These are phyloP conservation scores for Boletus sp. DNA, from an alignment of 768 basidiomycete genomes.

Conservation along the genomic window DNA sequence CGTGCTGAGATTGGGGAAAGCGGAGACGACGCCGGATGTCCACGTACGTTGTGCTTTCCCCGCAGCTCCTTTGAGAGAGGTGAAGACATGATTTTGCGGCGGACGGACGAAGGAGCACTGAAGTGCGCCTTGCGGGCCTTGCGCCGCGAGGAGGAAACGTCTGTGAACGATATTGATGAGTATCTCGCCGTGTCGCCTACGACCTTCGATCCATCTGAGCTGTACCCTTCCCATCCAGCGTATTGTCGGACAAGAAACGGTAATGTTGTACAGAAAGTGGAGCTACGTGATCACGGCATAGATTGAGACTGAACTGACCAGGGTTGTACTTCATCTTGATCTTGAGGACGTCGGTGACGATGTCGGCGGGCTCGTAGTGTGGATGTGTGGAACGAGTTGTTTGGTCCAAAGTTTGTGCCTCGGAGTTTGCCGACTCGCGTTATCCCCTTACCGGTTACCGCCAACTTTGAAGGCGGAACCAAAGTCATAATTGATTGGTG, in stretches of 20 bases:
- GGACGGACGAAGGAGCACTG: slow-evolving; percentile 88
- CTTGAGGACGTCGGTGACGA: slow-evolving; percentile 62
- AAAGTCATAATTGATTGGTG: background rate
- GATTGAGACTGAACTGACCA: slow-evolving; percentile 52
- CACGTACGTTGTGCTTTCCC: slow-evolving; percentile 82
- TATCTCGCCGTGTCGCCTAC: slow-evolving; percentile 18
- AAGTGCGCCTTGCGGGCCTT: slow-evolving; percentile 99
- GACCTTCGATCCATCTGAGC: slow-evolving; percentile 42
- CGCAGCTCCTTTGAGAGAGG: slow-evolving; percentile 94
- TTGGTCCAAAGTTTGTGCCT: slow-evolving; percentile 37
- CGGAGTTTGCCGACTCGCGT: slow-evolving; percentile 24
- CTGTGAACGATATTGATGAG: slow-evolving; percentile 45
- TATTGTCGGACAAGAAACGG: slow-evolving; percentile 30
- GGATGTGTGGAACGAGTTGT: slow-evolving; percentile 24
- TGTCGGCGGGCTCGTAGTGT: slow-evolving; percentile 35
- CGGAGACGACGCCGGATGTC: background rate
- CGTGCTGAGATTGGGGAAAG: background rate
- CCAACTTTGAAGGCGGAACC: no score
- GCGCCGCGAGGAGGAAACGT: slow-evolving; percentile 90
- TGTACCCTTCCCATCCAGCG: slow-evolving; percentile 53
- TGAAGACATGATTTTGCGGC: slow-evolving; percentile 98
- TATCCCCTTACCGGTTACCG: no score
- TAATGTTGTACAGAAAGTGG: slow-evolving; percentile 25
- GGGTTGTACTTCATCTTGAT: slow-evolving; percentile 79
- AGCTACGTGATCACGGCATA: slow-evolving; percentile 18